Base-by-base conservation (phyloP, 2,329 filamentous ascomycete species). In the Setomelanomma holmii region DNA sequence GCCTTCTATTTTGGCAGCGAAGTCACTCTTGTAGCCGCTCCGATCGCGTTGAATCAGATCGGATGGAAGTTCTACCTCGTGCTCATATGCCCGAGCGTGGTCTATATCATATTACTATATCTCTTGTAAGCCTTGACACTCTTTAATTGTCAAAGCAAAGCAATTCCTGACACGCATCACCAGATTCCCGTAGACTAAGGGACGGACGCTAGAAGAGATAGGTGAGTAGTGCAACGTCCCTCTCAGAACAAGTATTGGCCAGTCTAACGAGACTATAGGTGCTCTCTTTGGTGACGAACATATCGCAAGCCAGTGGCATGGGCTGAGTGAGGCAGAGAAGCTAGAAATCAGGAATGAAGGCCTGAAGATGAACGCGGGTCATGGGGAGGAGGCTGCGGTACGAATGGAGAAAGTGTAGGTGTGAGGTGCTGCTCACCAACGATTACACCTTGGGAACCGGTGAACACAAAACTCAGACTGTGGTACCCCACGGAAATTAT, bases 51-150 rank as follows among this genome's bases (percentile, higher is more conserved):
- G 20, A 62, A 68, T 4, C 57, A 63, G 27, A 70, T 77, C 7
- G 58, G 68, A 4, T 77, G 75, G 75, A 73, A 67, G 44, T 78
- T 75, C 52, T 78, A 77, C 51, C 64, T 71, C 2, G 60, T 78
- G 1, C 74, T 77, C 53, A 77, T 78, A 45, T 58, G 55, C 34
- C 55, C 58, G 10, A 45, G 36, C n/a, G 19, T 56, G 2, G 51
- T 58, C 3, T 60, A 58, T 24, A 57, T 60, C 41, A 51, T 40
- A 1, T 20, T 52, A 6, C 49, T 55, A 7, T 60, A 56, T 22
- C 45, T 60, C n/a, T 38, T 60, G 57, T 59, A 47, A 54, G 53
- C 14, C n/a, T n/a, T n/a, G n/a, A n/a, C 14, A 30, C 27, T 14
- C 14, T 30, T 3, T 30, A 30, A n/a, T n/a, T n/a, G n/a, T 14